phyloP scores from a whole-genome alignment of 768 basidiomycete species.

The Candolleomyces aberdarensis region DNA sequence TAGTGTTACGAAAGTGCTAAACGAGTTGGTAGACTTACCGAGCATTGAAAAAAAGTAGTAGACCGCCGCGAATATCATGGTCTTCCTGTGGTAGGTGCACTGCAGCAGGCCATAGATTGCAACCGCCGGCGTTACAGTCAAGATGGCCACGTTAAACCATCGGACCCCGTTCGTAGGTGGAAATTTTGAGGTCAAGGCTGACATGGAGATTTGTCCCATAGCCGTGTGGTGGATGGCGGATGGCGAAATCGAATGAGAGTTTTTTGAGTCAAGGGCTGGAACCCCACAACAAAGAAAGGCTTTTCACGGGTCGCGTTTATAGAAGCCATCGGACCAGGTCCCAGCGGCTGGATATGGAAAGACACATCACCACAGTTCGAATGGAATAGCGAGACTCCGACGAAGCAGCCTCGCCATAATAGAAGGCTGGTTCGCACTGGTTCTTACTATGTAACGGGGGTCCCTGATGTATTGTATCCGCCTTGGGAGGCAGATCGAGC shows the following conservation, averaged over 20 bases:
- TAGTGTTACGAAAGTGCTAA: slow-evolving; percentile 6
- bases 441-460: background rate
- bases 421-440: background rate
- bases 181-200: slow-evolving; percentile 20
- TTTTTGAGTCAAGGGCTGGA: background rate
- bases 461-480: background rate
- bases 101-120: slow-evolving; percentile 64
- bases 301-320: slow-evolving; percentile 3
- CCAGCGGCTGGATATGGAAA: slow-evolving; percentile 1
- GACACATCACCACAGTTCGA: slow-evolving; percentile 2
- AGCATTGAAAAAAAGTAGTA: slow-evolving; percentile 91
- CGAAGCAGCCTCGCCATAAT: slow-evolving; percentile 5
- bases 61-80: slow-evolving; percentile 54
- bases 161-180: slow-evolving; percentile 54
- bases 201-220: background rate
- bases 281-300: background rate
- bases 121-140: slow-evolving; percentile 68
- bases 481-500: background rate
- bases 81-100: slow-evolving; percentile 46
- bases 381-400: background rate
- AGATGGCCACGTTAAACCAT: slow-evolving; percentile 75
- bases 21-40: slow-evolving; percentile 38
- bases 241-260: background rate
- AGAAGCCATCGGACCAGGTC: slow-evolving; percentile 5
- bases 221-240: background rate